Evolutionary conservation across 805 yeast species (phyloP).

Genomic region (Kurtzmaniella cleridarum): DNA sequence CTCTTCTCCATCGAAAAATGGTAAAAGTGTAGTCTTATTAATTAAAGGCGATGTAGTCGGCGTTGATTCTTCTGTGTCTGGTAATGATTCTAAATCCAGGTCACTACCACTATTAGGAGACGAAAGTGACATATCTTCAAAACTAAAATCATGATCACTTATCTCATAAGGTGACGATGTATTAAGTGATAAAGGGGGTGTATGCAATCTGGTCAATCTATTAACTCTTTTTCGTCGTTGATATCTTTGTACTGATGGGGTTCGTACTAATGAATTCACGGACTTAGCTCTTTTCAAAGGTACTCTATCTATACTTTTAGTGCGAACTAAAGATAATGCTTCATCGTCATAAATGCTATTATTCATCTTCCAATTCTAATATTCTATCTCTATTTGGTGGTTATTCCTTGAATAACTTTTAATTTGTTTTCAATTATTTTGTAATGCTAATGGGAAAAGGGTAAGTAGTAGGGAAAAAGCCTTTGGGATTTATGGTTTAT

Average conservation of each 20-base stretch:
- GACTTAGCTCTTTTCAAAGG: no score
- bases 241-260: conserved; percentile 1
- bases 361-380: no score
- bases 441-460: no score
- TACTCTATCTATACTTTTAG: no score
- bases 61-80: conserved; percentile 3
- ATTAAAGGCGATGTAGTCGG: conserved; percentile 3
- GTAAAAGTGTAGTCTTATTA: not conserved
- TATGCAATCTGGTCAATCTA: not conserved
- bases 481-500: no score
- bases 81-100: conserved; percentile 1
- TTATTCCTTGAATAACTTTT: no score
- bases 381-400: no score
- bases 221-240: conserved; percentile 1
- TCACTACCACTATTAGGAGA: conserved; percentile 2
- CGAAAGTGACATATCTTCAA: not conserved
- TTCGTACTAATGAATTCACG: not conserved
- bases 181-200: not conserved
- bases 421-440: no score
- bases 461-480: no score
- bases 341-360: no score
- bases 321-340: no score
- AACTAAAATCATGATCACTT: conserved; percentile 2
- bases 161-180: not conserved
- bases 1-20: not conserved